Conservation (phyloP, 768 basidiomycete genomes). For the Cyathus striatus region DNA sequence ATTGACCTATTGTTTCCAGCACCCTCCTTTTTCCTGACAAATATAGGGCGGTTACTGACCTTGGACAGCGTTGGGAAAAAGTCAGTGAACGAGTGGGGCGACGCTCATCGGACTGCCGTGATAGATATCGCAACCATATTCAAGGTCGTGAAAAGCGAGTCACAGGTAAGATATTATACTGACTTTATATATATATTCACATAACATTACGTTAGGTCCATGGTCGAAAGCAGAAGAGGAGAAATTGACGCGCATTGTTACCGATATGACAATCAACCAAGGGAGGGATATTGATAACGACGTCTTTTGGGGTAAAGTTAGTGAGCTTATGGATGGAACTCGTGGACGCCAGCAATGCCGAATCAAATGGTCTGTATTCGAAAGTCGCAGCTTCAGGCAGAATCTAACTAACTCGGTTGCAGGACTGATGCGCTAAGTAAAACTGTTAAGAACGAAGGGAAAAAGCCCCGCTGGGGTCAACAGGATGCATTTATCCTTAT, state of each 20-base stretch:
- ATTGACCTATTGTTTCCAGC: neutral
- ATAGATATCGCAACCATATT: slow-evolving; percentile 83
- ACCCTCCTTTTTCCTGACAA: slow-evolving; percentile 4
- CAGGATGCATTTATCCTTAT: slow-evolving; percentile 78
- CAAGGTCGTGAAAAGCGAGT: slow-evolving; percentile 59
- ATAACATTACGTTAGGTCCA: slow-evolving; percentile 31
- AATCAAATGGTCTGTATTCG: slow-evolving; percentile 68
- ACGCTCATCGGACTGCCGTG: slow-evolving; percentile 77
- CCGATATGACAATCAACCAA: slow-evolving; percentile 65
- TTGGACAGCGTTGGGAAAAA: slow-evolving; percentile 81
- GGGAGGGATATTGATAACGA: slow-evolving; percentile 75
- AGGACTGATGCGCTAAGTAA: slow-evolving; percentile 79
- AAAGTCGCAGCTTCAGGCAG: slow-evolving; percentile 1
- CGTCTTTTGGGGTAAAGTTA: slow-evolving; percentile 79
- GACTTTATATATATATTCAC: neutral
- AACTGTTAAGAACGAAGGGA: slow-evolving; percentile 66
- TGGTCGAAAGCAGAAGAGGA: slow-evolving; percentile 85
- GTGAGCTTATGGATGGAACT: slow-evolving; percentile 69
- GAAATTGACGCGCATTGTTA: slow-evolving; percentile 67
- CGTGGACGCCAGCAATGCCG: slow-evolving; percentile 82
- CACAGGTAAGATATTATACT: slow-evolving; percentile 35
- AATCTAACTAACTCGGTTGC: too few relatives aligned
- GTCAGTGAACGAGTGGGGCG: slow-evolving; percentile 67
- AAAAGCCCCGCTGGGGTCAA: slow-evolving; percentile 66
- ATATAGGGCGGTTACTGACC: slow-evolving; percentile 59